phyloP scores from a whole-genome alignment of 2,329 filamentous ascomycete genomes.

The Fusarium globosum region DNA sequence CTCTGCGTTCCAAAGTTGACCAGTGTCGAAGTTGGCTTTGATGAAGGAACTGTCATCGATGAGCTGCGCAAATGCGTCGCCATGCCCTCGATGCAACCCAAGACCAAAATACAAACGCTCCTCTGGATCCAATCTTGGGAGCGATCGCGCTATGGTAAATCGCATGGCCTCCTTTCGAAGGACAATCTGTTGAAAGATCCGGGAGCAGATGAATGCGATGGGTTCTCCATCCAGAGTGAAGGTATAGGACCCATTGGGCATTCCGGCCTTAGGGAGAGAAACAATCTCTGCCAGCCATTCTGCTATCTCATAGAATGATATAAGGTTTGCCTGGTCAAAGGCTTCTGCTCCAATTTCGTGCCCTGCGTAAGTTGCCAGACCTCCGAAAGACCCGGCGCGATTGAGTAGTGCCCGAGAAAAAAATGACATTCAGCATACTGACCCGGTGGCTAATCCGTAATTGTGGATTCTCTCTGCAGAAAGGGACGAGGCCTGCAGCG shows the following conservation, averaged over 20 bases:
- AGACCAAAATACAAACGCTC: fast-evolving
- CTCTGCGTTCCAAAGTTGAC: background rate
- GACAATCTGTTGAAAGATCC: background rate
- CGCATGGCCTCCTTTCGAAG: background rate
- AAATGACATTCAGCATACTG: background rate
- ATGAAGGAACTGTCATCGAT: background rate
- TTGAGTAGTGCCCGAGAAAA: background rate
- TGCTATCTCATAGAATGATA: fast-evolving
- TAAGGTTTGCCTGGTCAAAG: fast-evolving
- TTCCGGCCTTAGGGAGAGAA: background rate
- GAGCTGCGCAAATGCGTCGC: background rate
- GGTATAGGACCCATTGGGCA: background rate
- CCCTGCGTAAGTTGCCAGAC: fast-evolving
- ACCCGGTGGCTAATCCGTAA: background rate
- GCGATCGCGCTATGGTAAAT: fast-evolving
- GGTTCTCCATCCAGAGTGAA: background rate
- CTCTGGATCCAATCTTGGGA: background rate
- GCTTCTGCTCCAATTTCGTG: background rate
- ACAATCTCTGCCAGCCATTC: background rate
- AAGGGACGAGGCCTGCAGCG: background rate
- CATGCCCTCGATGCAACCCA: background rate
- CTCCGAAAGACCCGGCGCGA: no score
- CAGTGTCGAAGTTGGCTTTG: background rate
- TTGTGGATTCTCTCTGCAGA: background rate
- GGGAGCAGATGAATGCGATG: background rate